Conservation (phyloP, 139 green algal species). For the Picochlorum sp. region DNA sequence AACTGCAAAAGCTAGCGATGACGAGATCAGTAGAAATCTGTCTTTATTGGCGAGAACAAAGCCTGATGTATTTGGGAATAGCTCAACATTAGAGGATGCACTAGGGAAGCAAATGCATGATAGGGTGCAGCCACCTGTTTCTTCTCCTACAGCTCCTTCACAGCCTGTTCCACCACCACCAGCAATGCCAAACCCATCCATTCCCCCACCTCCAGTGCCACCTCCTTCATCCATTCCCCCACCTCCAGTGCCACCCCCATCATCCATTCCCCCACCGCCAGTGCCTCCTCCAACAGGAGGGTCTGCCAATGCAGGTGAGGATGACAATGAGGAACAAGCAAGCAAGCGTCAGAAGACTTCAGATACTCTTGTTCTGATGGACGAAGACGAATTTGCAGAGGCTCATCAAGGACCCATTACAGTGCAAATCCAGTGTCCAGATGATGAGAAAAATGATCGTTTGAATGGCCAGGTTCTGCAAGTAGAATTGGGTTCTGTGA, state of each 20-base stretch:
- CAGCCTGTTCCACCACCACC: not conserved
- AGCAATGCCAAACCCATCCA: constrained; percentile 4
- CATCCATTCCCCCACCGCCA: not conserved
- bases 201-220: not conserved
- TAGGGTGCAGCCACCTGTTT: constrained; percentile 26
- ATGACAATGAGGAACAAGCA: not conserved
- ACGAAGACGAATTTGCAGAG: constrained; percentile 72
- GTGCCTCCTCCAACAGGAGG: not conserved
- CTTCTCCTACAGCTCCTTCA: constrained; percentile 4
- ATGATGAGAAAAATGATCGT: constrained; percentile 53
- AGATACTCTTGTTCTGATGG: constrained; percentile 51
- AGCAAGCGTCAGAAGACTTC: not conserved
- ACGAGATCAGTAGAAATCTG: constrained; percentile 93
- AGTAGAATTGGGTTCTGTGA: constrained; percentile 58
- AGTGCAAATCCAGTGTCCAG: constrained; percentile 54
- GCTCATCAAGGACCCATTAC: constrained; percentile 24
- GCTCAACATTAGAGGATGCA: constrained; percentile 71
- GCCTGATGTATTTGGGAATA: constrained; percentile 93
- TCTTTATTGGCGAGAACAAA: constrained; percentile 67
- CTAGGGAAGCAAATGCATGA: constrained; percentile 66
- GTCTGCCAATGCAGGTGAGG: not conserved
- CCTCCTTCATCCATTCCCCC: constrained; percentile 7
- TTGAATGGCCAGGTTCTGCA: constrained; percentile 71
- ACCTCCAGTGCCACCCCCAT: constrained; percentile 17
- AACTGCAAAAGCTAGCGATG: constrained; percentile 71